A percentile compares a stretch with the other conserved stretches of the same genome.
Evolutionary conservation across 1,139 yeast species (phyloP).

Genomic region (Zygosaccharomyces sapae): DNA sequence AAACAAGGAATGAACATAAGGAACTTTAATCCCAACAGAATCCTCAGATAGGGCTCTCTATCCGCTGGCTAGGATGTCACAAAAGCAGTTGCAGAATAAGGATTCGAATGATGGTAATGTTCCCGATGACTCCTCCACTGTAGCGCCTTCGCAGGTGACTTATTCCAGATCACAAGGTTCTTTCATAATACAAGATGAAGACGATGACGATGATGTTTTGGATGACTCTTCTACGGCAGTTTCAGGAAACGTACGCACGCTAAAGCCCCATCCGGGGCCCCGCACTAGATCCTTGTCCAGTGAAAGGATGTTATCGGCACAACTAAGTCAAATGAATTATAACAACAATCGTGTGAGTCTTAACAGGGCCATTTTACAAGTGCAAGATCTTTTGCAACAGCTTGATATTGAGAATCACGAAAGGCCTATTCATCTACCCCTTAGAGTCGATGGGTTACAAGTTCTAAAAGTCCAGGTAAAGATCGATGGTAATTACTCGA

Average conservation of each 20-base stretch:
- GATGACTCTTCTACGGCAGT: conserved; percentile 16
- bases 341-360: conserved; percentile 31
- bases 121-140: conserved; percentile 16
- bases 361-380: conserved; percentile 23
- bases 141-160: conserved; percentile 11
- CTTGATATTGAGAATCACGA: conserved; percentile 27
- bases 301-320: conserved; percentile 27
- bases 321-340: conserved; percentile 35
- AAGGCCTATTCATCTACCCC: conserved; percentile 28
- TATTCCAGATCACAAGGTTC: conserved; percentile 18
- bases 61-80: conserved; percentile 6
- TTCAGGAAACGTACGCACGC: conserved; percentile 14
- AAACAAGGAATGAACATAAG: background rate
- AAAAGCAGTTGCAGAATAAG: conserved; percentile 2
- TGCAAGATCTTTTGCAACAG: conserved; percentile 23
- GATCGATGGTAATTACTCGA: conserved; percentile 27
- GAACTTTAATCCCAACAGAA: background rate
- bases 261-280: conserved; percentile 14
- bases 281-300: conserved; percentile 20
- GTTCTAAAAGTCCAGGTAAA: conserved; percentile 31
- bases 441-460: conserved; percentile 16
- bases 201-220: conserved; percentile 5
- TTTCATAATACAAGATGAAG: conserved; percentile 17
- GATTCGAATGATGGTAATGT: conserved; percentile 2
- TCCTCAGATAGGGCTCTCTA: background rate